Percentiles rank a stretch among this genome's conserved stretches.
phyloP scores from a whole-genome alignment of 352 stramenopile genomes.

The Phytopythium sindhum region DNA sequence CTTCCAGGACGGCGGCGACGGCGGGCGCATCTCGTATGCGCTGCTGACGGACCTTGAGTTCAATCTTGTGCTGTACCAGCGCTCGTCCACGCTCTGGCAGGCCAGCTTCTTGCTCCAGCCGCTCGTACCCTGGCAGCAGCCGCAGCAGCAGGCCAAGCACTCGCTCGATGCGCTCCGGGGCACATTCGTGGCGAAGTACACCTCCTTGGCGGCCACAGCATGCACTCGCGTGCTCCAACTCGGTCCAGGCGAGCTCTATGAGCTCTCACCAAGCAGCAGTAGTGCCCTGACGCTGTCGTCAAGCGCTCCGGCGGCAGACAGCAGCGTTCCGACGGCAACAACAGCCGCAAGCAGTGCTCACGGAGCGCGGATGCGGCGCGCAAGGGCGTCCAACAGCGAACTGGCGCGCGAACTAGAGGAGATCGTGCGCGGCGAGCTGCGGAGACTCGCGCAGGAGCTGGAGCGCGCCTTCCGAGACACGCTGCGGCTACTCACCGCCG shows the following conservation, averaged over 20 bases:
- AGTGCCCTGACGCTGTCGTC: neutral
- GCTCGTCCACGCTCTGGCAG: slow-evolving; percentile 37
- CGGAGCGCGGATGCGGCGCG: neutral
- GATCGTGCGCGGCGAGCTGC: slow-evolving; percentile 46
- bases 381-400: neutral
- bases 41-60: slow-evolving; percentile 56
- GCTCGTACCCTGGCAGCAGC: slow-evolving; percentile 17
- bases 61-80: slow-evolving; percentile 44
- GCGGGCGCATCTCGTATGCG: slow-evolving; percentile 28
- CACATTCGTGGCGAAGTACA: slow-evolving; percentile 64
- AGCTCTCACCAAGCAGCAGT: slow-evolving; percentile 14
- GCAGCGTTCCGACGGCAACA: neutral
- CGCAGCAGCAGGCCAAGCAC: neutral
- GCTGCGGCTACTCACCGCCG: slow-evolving; percentile 43
- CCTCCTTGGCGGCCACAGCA: slow-evolving; percentile 25
- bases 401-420: slow-evolving; percentile 23
- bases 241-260: slow-evolving; percentile 23
- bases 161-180: slow-evolving; percentile 28
- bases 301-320: neutral
- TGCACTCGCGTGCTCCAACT: slow-evolving; percentile 44
- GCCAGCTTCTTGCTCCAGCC: slow-evolving; percentile 51
- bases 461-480: slow-evolving; percentile 36
- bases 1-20: slow-evolving; percentile 42
- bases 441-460: slow-evolving; percentile 40
- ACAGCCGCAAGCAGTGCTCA: neutral